Percentiles rank a stretch among this genome's conserved stretches.
phyloP scores from a whole-genome alignment of 768 basidiomycete genomes.

The Guyanaporus albipodus region DNA sequence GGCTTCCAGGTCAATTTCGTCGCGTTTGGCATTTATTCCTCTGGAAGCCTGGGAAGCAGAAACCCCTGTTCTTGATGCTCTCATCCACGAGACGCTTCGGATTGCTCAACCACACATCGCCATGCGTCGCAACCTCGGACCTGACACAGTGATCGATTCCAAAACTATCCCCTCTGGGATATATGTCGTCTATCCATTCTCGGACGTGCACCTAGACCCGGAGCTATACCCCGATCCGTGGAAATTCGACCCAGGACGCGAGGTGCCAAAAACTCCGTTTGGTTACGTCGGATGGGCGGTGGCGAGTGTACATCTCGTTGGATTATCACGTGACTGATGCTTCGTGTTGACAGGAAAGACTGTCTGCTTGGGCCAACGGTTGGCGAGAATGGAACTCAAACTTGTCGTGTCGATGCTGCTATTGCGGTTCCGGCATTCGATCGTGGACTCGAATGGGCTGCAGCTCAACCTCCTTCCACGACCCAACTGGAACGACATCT shows the following conservation, averaged over 20 bases:
- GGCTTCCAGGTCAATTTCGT: constrained; percentile 37
- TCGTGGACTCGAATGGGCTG: constrained; percentile 53
- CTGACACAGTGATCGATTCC: constrained; percentile 63
- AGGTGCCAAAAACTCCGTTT: constrained; percentile 49
- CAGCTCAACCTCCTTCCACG: constrained; percentile 43
- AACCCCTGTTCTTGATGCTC: constrained; percentile 66
- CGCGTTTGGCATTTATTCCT: constrained; percentile 55
- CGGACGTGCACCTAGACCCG: constrained; percentile 72
- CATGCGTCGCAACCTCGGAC: constrained; percentile 79
- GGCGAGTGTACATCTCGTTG: constrained; percentile 44
- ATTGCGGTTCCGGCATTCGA: constrained; percentile 55
- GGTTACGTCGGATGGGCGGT: constrained; percentile 74
- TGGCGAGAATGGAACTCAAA: constrained; percentile 73
- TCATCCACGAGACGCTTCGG: constrained; percentile 74
- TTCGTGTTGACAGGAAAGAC: constrained; percentile 50
- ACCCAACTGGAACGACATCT: constrained; percentile 78
- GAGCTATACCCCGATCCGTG: constrained; percentile 72
- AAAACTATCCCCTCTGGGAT: constrained; percentile 69
- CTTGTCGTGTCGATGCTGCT: constrained; percentile 65
- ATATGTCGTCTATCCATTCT: constrained; percentile 77
- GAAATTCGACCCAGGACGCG: constrained; percentile 64
- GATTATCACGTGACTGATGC: constrained; percentile 17
- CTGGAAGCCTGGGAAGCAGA: constrained; percentile 66
- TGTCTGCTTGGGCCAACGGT: constrained; percentile 66
- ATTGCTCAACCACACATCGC: constrained; percentile 77